Percentiles rank a stretch among this genome's conserved stretches.
These are phyloP conservation scores for Aspergillus clavatus DNA, from an alignment of 2,329 filamentous ascomycete genomes.

Conservation along the genomic window DNA sequence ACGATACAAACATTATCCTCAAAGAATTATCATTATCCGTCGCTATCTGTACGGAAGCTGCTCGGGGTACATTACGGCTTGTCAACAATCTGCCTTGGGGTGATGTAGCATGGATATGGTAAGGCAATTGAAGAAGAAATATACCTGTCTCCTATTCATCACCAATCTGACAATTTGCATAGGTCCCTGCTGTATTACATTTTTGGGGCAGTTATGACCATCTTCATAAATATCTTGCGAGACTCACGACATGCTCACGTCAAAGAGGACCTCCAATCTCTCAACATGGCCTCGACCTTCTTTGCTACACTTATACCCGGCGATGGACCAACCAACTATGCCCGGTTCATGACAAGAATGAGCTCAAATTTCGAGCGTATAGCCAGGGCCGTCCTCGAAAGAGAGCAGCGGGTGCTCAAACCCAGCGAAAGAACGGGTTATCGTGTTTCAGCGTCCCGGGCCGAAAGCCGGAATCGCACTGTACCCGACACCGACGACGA, in stretches of 20 bases:
- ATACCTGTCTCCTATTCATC: background rate
- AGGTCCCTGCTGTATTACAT: conserved; percentile 90
- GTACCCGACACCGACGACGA: background rate
- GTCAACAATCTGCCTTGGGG: conserved; percentile 92
- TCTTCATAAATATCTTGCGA: conserved; percentile 90
- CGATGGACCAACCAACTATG: conserved; percentile 77
- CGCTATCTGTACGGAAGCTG: conserved; percentile 80
- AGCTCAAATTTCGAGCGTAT: conserved; percentile 91
- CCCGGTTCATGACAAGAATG: conserved; percentile 83
- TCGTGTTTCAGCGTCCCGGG: conserved; percentile 12
- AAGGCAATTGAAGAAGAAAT: conserved; percentile 31
- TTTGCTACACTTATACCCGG: conserved; percentile 71
- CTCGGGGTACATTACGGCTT: conserved; percentile 81
- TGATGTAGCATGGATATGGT: conserved; percentile 92
- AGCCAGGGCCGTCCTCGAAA: conserved; percentile 78
- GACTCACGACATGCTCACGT: conserved; percentile 79
- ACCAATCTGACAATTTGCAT: background rate
- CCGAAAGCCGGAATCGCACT: conserved; percentile 7
- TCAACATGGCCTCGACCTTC: conserved; percentile 86
- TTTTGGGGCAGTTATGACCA: conserved; percentile 81
- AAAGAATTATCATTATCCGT: conserved; percentile 84
- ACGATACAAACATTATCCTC: conserved; percentile 61
- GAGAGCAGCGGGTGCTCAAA: conserved; percentile 66
- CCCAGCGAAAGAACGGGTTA: conserved; percentile 27
- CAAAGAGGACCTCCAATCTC: conserved; percentile 75